Percentiles rank a stretch among this genome's conserved stretches.
Evolutionary conservation across 441 rosid species (phyloP).

Genomic region (Viola pubescens): DNA sequence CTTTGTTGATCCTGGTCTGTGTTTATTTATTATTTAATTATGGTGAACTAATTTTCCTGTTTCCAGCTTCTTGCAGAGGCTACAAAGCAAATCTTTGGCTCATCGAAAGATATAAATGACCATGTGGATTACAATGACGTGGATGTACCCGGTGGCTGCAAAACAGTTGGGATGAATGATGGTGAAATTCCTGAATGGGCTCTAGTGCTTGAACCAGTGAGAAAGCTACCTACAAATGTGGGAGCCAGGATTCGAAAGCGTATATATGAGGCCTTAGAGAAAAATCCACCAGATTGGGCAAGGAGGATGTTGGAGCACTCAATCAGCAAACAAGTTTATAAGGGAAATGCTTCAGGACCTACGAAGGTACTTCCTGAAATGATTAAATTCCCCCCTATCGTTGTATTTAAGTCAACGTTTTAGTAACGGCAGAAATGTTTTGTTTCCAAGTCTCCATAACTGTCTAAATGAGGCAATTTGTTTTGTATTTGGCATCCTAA

Average conservation of each 20-base stretch:
- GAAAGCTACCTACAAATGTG: conserved; percentile 55
- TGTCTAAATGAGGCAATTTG: not conserved
- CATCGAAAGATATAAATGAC: conserved; percentile 25
- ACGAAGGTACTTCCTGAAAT: conserved; percentile 37
- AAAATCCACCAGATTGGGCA: conserved; percentile 58
- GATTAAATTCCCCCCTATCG: not conserved
- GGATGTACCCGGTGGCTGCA: conserved; percentile 20
- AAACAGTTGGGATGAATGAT: conserved; percentile 18
- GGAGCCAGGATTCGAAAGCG: conserved; percentile 58
- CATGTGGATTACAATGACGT: conserved; percentile 19
- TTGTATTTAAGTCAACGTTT: not conserved
- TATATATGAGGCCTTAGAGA: conserved; percentile 41
- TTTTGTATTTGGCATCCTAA: too few relatives aligned
- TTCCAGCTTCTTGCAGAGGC: conserved; percentile 64
- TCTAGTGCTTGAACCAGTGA: conserved; percentile 38
- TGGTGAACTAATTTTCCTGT: conserved; percentile 30
- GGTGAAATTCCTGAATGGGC: conserved; percentile 49
- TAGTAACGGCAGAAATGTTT: not conserved
- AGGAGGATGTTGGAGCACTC: conserved; percentile 38
- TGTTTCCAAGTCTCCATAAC: not conserved
- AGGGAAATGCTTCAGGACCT: conserved; percentile 68
- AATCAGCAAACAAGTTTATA: conserved; percentile 54
- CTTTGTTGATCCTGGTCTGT: conserved; percentile 2
- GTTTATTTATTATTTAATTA: conserved; percentile 9
- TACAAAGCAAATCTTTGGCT: conserved; percentile 40